These are phyloP conservation scores for Cornus suecica DNA, from an alignment of 148 eudicot genomes.

Conservation along the genomic window DNA sequence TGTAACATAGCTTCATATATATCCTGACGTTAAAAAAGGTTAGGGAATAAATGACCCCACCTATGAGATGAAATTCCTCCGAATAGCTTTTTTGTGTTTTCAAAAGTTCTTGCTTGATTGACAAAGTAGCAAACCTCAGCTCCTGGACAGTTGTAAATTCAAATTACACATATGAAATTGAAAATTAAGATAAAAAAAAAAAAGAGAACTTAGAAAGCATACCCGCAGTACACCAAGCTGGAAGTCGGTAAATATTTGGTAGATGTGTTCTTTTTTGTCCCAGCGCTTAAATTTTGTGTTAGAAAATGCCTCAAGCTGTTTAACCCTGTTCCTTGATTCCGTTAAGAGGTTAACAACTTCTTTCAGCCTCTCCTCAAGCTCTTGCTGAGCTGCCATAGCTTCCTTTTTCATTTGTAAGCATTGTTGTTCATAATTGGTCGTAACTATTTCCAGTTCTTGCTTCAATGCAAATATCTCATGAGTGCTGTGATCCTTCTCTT, in stretches of 20 bases:
- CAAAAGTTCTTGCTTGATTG: conserved; percentile 66
- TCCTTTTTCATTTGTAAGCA: conserved; percentile 43
- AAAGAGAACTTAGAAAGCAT: conserved; percentile 11
- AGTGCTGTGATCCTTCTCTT: conserved; percentile 45
- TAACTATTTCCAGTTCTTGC: conserved; percentile 48
- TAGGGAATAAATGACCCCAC: conserved; percentile 24
- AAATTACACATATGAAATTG: conserved; percentile 5
- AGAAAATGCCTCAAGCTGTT: conserved; percentile 54
- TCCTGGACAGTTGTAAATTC: conserved; percentile 52
- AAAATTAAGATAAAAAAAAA: conserved; percentile 8
- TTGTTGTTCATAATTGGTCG: conserved; percentile 44
- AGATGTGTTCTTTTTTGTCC: conserved; percentile 57
- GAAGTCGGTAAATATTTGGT: conserved; percentile 48
- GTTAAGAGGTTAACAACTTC: conserved; percentile 40
- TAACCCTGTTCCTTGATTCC: conserved; percentile 45
- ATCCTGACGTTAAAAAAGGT: neutral
- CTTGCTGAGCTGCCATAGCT: conserved; percentile 33
- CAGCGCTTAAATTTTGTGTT: conserved; percentile 41
- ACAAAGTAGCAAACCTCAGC: conserved; percentile 64
- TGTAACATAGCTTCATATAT: too few species aligned
- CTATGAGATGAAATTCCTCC: conserved; percentile 63
- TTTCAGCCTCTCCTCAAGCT: conserved; percentile 54
- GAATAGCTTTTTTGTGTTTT: conserved; percentile 57
- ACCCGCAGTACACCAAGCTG: conserved; percentile 73
- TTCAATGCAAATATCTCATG: conserved; percentile 43